A percentile compares a stretch with the other conserved stretches of the same genome.
phyloP scores from a whole-genome alignment of 768 basidiomycete genomes.

The Xerocomellus dryophilus region DNA sequence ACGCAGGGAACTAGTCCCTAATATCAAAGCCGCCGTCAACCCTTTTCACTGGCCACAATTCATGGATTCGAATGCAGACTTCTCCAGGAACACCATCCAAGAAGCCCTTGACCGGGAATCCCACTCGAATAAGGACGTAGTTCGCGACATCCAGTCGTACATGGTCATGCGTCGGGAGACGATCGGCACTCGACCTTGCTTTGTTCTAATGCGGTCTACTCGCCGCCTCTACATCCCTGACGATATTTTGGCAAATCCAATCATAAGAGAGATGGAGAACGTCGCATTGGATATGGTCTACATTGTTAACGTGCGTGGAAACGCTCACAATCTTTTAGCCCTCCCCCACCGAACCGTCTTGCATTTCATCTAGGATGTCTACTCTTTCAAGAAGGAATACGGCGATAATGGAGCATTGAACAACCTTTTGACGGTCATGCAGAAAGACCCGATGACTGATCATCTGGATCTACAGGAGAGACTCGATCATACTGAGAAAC shows the following conservation, averaged over 20 bases:
- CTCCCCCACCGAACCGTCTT: not conserved
- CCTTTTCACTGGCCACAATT: constrained; percentile 31
- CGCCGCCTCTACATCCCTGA: constrained; percentile 26
- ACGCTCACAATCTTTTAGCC: too few species aligned
- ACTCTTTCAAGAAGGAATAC: constrained; percentile 31
- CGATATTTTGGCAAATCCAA: constrained; percentile 18
- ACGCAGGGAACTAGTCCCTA: constrained; percentile 23
- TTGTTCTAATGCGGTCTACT: constrained; percentile 30
- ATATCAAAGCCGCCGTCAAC: constrained; percentile 22
- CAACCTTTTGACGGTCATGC: constrained; percentile 28
- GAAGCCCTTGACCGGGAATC: constrained; percentile 29
- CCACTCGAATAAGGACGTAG: constrained; percentile 7
- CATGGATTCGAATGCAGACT: constrained; percentile 18
- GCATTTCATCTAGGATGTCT: constrained; percentile 20
- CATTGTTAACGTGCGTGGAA: constrained; percentile 26
- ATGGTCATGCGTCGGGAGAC: constrained; percentile 30
- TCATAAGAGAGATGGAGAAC: constrained; percentile 29
- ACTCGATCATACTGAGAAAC: constrained; percentile 17
- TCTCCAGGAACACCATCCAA: constrained; percentile 21
- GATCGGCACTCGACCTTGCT: constrained; percentile 28
- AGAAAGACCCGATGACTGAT: constrained; percentile 21
- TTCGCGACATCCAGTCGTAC: constrained; percentile 24
- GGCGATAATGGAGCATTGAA: constrained; percentile 29
- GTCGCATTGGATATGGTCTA: constrained; percentile 26
- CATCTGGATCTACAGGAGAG: constrained; percentile 27